Base-by-base conservation (phyloP, 2,329 filamentous ascomycete species). In the Fusarium sp. region DNA sequence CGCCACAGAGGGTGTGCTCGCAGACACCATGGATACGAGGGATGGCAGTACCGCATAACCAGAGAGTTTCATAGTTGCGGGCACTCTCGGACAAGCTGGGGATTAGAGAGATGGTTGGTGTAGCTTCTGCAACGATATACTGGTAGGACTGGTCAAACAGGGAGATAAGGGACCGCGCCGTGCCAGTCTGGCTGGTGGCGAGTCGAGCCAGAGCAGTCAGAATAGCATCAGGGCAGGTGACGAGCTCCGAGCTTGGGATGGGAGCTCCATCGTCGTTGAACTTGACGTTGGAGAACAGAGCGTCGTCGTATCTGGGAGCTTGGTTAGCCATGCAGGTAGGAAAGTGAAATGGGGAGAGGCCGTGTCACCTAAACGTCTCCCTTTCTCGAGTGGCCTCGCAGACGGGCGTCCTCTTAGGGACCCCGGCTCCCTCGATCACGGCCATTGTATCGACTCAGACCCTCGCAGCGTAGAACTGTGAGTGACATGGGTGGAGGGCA, bases 61-160 rank as follows among this genome's bases (percentile, higher is more conserved):
- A 78, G 0, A 83, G 75, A 4, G 27, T 43, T 5, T 72, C 69
- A 0, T 63, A 20, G 6, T 66, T 32, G 14, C 65, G 71, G 2
- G 68, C 45, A 5, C 74, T 66, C 14, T 63, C 67, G 5, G 66
- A 64, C 9, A 76, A 54, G 2, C 37, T 70, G 0, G 80, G 73
- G 13, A 74, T 61, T 6, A 89, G 75, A 0, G 83, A 83, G 4
- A 84, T 79, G 1, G 80, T 81, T 1, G 82, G 81, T 1, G 87
- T 87, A 7, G 87, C 86, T 70, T 90, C 88, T 52, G 87, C 87
- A n/a, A 90, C 79, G 35, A 89, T 80, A 64, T 88, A 84, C 72
- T 90, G 87, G 61, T 83, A 78, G 18, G 81, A 80, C 2, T 80
- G 80, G 71, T 88, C 87, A 70, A 90, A 88, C 20, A 90, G 80